Percentiles rank a stretch among this genome's conserved stretches.
phyloP scores from a whole-genome alignment of 352 stramenopile genomes.

The Phytophthora ohioensis region DNA sequence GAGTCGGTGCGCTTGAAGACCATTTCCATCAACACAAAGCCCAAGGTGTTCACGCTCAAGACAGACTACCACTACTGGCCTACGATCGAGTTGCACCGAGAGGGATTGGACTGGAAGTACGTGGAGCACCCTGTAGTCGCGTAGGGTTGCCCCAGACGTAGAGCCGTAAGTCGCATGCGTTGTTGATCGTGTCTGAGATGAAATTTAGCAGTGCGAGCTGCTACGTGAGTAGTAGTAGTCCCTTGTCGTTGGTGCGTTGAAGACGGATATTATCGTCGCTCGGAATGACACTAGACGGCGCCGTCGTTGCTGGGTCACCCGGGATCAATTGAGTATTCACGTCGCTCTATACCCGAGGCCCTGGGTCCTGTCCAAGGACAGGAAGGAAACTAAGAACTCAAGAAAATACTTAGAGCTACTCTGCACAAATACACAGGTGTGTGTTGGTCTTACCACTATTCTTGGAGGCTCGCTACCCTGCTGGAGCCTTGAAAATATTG shows the following conservation, averaged over 20 bases:
- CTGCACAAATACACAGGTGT: constrained; percentile 13
- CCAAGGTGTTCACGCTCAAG: constrained; percentile 92
- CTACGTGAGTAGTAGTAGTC: too few species aligned
- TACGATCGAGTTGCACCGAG: constrained; percentile 81
- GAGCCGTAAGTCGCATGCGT: too few species aligned
- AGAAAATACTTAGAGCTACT: constrained; percentile 24
- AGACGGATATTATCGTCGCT: too few species aligned
- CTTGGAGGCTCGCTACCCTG: constrained; percentile 3
- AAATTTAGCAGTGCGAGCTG: too few species aligned
- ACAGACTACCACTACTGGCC: constrained; percentile 94
- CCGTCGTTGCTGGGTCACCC: too few species aligned
- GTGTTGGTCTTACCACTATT: constrained; percentile 19
- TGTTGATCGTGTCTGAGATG: too few species aligned
- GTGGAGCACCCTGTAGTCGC: constrained; percentile 37
- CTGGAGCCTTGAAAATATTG: not conserved
- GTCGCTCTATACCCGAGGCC: too few species aligned
- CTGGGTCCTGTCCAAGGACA: too few species aligned
- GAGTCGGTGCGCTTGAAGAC: constrained; percentile 91
- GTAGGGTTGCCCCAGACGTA: constrained; percentile 1
- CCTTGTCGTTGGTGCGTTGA: too few species aligned
- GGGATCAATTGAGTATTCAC: too few species aligned
- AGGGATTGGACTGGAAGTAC: constrained; percentile 79
- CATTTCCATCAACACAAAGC: constrained; percentile 91
- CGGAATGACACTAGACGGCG: too few species aligned
- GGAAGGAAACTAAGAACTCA: not conserved